Conservation (phyloP, 2,329 filamentous ascomycete species). For the Beauveria australis region DNA sequence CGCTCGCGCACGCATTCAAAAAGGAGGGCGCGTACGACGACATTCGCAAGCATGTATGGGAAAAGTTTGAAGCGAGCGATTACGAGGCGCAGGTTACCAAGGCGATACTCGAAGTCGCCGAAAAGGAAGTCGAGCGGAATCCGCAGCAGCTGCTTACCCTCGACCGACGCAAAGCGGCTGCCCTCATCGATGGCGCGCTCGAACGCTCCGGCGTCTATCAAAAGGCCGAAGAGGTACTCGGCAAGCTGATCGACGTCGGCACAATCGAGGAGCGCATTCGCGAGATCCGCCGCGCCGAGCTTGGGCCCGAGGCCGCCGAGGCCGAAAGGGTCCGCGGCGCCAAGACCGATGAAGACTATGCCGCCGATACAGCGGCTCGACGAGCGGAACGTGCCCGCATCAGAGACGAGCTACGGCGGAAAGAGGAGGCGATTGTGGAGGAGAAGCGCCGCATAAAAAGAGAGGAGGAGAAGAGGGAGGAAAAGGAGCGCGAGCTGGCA, state of each 20-base stretch:
- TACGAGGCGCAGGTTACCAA: conserved; percentile 60
- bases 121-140: conserved; percentile 68
- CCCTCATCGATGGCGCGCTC: conserved; percentile 69
- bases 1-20: conserved; percentile 71
- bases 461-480: conserved; percentile 45
- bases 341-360: conserved; percentile 69
- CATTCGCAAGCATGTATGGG: conserved; percentile 68
- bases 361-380: conserved; percentile 54
- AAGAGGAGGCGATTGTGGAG: conserved; percentile 53
- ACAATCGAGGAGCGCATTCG: conserved; percentile 64
- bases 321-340: conserved; percentile 57
- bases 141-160: conserved; percentile 62
- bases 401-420: conserved; percentile 50
- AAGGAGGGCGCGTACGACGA: conserved; percentile 79
- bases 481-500: conserved; percentile 40
- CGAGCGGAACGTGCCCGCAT: conserved; percentile 53
- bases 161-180: conserved; percentile 64
- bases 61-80: conserved; percentile 62
- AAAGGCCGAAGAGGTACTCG: conserved; percentile 59
- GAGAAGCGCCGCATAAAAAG: conserved; percentile 51
- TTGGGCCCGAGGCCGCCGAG: conserved; percentile 60
- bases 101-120: conserved; percentile 60
- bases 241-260: conserved; percentile 57
- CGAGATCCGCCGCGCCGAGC: conserved; percentile 56
- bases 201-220: conserved; percentile 71